Base-by-base conservation (phyloP, 768 basidiomycete genomes). In the Phanerochaete sordida region DNA sequence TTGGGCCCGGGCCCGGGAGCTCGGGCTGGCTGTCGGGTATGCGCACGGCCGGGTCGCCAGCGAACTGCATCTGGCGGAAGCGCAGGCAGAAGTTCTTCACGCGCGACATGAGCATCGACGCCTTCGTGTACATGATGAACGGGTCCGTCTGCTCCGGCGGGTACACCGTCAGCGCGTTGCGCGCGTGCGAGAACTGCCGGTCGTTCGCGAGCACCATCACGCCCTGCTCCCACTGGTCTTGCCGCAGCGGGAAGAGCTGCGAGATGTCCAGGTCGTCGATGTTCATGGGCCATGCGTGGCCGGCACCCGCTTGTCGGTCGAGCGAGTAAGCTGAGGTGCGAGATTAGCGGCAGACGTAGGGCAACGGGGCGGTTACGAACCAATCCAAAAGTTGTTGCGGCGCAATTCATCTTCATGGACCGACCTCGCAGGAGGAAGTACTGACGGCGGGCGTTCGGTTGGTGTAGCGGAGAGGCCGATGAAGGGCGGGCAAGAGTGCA, bases 201-300 rank as follows among this genome's bases (percentile, higher is more conserved):
- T 84, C 77, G n/a, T 50, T 46, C 76, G 61, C 49, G 24, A 62
- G 43, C 2, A 58, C 56, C n/a, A 62, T 65, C 65, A 88, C 87
- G 56, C 87, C 87, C 64, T 78, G 74, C 58, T 86, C 77, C 65
- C 86, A 88, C 30, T 84, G 78, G 39, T 84, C 81, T 9, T 77
- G 77, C 43, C 83, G 79, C 15, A 88, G 75, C 0, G 90, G 88
- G 28, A 91, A 76, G n/a, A 89, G 71, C 61, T 91, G 90, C 21
- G 84, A 84, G 21, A 93, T 77, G 65, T 90, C 89, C 59, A 84
- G 79, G 66, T 93, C 90, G 61, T 91, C 90, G 9, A 91, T 74
- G 61, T 80, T 81, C 62, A 85, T 76, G 0, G 89, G 85, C 85
- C 90, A 91, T 16, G 85, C 86, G 65, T 90, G 90, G 31, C 84